Percentiles rank a stretch among this genome's conserved stretches.
These are phyloP conservation scores for Coemansia sp. DNA, from an alignment of 192 early-diverging fungal genomes.

Conservation along the genomic window DNA sequence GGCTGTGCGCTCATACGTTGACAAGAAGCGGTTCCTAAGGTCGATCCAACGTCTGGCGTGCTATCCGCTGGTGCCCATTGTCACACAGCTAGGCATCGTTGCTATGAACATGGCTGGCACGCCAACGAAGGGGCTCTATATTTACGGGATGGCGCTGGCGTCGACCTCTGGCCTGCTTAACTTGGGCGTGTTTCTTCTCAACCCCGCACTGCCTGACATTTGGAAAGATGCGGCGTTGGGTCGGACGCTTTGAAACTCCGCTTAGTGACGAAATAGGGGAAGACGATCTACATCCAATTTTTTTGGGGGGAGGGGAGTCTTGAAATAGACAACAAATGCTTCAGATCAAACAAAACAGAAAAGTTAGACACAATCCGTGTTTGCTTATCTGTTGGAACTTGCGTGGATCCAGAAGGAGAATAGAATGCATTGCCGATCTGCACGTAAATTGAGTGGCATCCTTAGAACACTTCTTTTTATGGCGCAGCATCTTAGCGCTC, in stretches of 20 bases:
- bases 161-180: constrained; percentile 39
- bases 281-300: too few species aligned
- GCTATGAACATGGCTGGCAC: constrained; percentile 35
- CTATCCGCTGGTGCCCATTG: constrained; percentile 48
- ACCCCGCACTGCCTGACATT: constrained; percentile 52
- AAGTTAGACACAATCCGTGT: too few species aligned
- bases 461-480: too few species aligned
- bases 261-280: too few species aligned
- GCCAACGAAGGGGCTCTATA: constrained; percentile 25
- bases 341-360: too few species aligned
- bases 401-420: not conserved
- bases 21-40: constrained; percentile 37
- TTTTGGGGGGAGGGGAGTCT: too few species aligned
- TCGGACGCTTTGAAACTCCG: constrained; percentile 19
- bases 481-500: too few species aligned
- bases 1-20: constrained; percentile 42
- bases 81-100: constrained; percentile 48
- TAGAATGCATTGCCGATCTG: not conserved
- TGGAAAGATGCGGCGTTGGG: constrained; percentile 24
- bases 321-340: too few species aligned
- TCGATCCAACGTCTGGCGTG: constrained; percentile 45
- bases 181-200: constrained; percentile 47
- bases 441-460: too few species aligned
- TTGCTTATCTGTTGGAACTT: too few species aligned
- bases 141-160: constrained; percentile 41